Conservation (phyloP, 306 rosid genomes). For the Cucurbita moschata region DNA sequence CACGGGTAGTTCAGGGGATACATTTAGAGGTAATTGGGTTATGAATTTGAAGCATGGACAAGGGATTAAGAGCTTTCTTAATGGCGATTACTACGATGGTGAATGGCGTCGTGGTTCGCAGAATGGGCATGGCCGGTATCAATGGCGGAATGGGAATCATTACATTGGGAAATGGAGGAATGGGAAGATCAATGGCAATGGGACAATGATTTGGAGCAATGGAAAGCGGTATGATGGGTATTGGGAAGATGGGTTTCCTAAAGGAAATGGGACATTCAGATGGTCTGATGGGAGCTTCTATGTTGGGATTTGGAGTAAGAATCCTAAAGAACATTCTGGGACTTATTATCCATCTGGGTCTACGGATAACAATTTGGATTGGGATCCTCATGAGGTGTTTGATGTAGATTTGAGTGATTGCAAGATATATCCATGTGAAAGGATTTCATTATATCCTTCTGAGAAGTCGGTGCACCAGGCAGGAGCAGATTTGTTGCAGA, state of each 20-base stretch:
- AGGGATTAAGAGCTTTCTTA: conserved; percentile 52
- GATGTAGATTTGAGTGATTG: conserved; percentile 39
- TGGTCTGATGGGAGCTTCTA: conserved; percentile 59
- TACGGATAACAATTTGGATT: conserved; percentile 19
- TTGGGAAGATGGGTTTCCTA: conserved; percentile 75
- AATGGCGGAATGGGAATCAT: conserved; percentile 66
- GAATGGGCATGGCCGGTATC: conserved; percentile 74
- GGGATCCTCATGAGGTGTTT: conserved; percentile 61
- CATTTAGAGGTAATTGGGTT: conserved; percentile 68
- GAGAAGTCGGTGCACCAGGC: conserved; percentile 34
- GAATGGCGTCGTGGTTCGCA: conserved; percentile 75
- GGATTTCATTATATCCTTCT: conserved; percentile 51
- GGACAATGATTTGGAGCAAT: conserved; percentile 61
- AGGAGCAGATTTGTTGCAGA: conserved; percentile 21
- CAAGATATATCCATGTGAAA: conserved; percentile 33
- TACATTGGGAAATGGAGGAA: conserved; percentile 68
- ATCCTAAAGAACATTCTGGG: conserved; percentile 44
- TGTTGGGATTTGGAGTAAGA: conserved; percentile 65
- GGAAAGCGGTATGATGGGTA: conserved; percentile 70
- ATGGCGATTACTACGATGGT: conserved; percentile 82
- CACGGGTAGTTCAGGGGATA: conserved; percentile 52
- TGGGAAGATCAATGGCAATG: conserved; percentile 63
- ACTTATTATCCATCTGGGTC: conserved; percentile 46
- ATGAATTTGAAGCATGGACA: conserved; percentile 64
- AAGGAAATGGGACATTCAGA: conserved; percentile 68